Percentiles rank a stretch among this genome's conserved stretches.
phyloP scores from a whole-genome alignment of 768 basidiomycete species.

The Russula earlei region DNA sequence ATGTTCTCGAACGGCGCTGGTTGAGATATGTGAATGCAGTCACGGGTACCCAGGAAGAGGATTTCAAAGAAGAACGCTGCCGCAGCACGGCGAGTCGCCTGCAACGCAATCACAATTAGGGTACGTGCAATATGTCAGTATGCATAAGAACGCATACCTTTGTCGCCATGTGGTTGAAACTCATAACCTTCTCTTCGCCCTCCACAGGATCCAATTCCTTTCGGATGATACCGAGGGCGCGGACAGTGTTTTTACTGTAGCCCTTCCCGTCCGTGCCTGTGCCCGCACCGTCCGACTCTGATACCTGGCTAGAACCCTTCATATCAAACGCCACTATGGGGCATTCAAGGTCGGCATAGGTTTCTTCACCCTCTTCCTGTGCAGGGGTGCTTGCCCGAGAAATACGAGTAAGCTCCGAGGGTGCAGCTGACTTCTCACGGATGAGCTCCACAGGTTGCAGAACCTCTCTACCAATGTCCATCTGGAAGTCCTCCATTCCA shows the following conservation, averaged over 20 bases:
- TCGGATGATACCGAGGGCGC: slow-evolving; percentile 68
- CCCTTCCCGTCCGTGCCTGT: slow-evolving; percentile 53
- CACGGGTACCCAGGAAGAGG: slow-evolving; percentile 86
- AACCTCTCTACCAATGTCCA: slow-evolving; percentile 51
- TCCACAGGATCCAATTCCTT: slow-evolving; percentile 53
- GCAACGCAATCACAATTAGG: not conserved
- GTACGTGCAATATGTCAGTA: not conserved
- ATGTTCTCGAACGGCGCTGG: slow-evolving; percentile 75
- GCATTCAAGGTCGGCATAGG: slow-evolving; percentile 60
- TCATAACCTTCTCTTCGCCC: slow-evolving; percentile 51
- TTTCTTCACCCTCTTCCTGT: slow-evolving; percentile 54
- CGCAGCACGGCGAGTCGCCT: slow-evolving; percentile 88
- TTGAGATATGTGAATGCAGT: slow-evolving; percentile 80
- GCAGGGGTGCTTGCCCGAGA: slow-evolving; percentile 61
- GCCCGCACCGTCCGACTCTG: slow-evolving; percentile 25
- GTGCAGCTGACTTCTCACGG: slow-evolving; percentile 39
- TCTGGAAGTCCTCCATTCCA: slow-evolving; percentile 58
- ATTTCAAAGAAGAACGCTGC: slow-evolving; percentile 97
- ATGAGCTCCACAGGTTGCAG: slow-evolving; percentile 32
- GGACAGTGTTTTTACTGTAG: slow-evolving; percentile 84
- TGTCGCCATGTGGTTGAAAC: slow-evolving; percentile 70
- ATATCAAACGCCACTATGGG: slow-evolving; percentile 77
- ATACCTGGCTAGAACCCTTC: slow-evolving; percentile 42
- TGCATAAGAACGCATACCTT: slow-evolving; percentile 40
- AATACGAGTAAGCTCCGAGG: slow-evolving; percentile 47